These are phyloP conservation scores for Vitellaria paradoxa DNA, from an alignment of 179 eudicot species.

Conservation along the genomic window DNA sequence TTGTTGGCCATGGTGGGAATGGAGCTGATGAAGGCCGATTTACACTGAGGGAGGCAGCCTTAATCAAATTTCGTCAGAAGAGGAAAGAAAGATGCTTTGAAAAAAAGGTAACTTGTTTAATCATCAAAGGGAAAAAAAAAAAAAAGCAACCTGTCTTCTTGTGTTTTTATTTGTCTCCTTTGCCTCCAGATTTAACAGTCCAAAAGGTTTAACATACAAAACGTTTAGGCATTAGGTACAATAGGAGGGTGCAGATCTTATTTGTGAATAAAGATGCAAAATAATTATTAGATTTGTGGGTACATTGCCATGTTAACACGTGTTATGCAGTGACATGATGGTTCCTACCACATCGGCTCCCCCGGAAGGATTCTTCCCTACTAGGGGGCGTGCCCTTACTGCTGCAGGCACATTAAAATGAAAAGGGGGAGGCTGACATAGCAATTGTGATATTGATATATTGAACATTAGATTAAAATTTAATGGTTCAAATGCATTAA, in stretches of 20 bases:
- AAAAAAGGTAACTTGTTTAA: slow-evolving; percentile 42
- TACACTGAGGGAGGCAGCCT: slow-evolving; percentile 50
- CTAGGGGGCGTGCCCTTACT: no score
- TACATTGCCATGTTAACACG: no score
- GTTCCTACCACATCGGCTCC: no score
- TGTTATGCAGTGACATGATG: no score
- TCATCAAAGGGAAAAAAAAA: no score
- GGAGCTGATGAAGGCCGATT: slow-evolving; percentile 36
- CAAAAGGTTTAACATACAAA: not conserved
- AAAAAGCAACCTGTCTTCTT: no score
- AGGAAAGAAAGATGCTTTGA: slow-evolving; percentile 71
- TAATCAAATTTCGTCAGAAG: slow-evolving; percentile 48
- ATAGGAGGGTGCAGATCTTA: not conserved
- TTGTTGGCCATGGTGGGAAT: slow-evolving; percentile 28
- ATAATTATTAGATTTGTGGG: not conserved
- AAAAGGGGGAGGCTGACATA: no score
- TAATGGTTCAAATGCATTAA: no score
- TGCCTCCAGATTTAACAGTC: not conserved
- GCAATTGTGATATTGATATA: no score
- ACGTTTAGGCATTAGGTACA: not conserved
- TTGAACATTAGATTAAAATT: no score
- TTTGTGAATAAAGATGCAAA: not conserved
- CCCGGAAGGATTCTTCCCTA: no score
- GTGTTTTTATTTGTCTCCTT: not conserved
- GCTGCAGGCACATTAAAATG: no score